Evolutionary conservation across 371 early-diverging fungal genomes (phyloP), one percentile per base, ranked within the genome.

Genomic region (Smittium culicis): DNA sequence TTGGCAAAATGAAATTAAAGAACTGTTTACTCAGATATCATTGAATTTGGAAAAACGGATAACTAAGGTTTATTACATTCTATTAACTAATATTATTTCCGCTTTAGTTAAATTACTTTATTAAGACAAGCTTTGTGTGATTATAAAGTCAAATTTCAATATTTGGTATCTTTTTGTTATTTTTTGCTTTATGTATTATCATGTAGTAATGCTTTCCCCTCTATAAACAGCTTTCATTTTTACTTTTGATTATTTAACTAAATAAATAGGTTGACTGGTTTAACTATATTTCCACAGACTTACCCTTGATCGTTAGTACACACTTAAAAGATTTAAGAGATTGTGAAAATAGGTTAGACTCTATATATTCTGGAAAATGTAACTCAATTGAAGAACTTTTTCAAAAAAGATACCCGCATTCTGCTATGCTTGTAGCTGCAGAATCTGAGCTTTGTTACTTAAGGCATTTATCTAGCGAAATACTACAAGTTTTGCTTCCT

Each of bases 1-100:
- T 83, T 79, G 16, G 82, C 85, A 69, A 83, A 81, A 67, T 82
- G 30, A 61, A 62, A 54, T 61, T 35, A 33, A 56, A 28, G n/a
- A 34, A 35, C 27, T 61, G 33, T 32, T 64, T 11, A 54, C 27
- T 5, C 5, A 54, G 5, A 64, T 5, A 54, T 35, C n/a, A 11
- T 29, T 29, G 16, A 29, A 61, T 35, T 33, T 64, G 16, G 64
- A 64, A 64, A 16, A 27, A 27, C 64, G 64, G 16, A 27, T 35
- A 24, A 14, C n/a, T 5, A 64, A 64, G 64, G 64, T 64, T 35
- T 59, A 5, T 25, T 32, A 5, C 16, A 11, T 59, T 59, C n/a
- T 27, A 11, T 32, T 59, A 11, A 29, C 16, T 59, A 11, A 29
- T 11, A 27, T 32, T 59, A 11, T 29, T 32, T 32, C 25, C n/a